Evolutionary conservation across 805 yeast species (phyloP).

Genomic region (Millerago galiae): DNA sequence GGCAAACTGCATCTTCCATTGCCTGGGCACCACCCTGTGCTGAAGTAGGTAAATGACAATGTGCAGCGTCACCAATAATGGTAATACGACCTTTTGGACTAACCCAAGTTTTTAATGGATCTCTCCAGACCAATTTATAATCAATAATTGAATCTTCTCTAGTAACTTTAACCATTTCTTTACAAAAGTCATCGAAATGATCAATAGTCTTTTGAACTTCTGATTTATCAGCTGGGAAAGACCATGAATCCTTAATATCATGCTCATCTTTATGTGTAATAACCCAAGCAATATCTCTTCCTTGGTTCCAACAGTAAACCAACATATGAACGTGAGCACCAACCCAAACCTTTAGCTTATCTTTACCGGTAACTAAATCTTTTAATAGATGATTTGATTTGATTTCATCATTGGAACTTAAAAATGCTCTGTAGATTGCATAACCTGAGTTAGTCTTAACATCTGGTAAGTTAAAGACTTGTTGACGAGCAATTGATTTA

Average conservation of each 20-base stretch:
- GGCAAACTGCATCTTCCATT: background rate
- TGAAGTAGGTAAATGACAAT: background rate
- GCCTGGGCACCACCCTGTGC: background rate
- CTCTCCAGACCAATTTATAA: background rate
- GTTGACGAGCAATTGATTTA: background rate
- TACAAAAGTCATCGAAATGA: background rate
- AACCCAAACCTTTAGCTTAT: background rate
- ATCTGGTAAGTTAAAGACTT: background rate
- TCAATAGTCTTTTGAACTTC: background rate
- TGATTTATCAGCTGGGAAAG: background rate
- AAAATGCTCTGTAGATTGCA: background rate
- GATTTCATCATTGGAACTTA: background rate
- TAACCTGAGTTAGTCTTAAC: background rate
- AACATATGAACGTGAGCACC: background rate
- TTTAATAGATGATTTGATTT: background rate
- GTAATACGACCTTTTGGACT: background rate
- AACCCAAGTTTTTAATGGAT: background rate
- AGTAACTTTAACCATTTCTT: background rate
- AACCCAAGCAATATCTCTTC: background rate
- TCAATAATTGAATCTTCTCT: background rate
- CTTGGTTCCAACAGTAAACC: background rate
- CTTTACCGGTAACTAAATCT: background rate
- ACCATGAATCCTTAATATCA: background rate
- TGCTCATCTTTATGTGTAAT: background rate
- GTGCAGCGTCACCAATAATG: background rate